Evolutionary conservation across 176 grass and related monocot species (phyloP), one percentile per base, ranked within the genome.

Genomic region (Bolboschoenus planiculmis): DNA sequence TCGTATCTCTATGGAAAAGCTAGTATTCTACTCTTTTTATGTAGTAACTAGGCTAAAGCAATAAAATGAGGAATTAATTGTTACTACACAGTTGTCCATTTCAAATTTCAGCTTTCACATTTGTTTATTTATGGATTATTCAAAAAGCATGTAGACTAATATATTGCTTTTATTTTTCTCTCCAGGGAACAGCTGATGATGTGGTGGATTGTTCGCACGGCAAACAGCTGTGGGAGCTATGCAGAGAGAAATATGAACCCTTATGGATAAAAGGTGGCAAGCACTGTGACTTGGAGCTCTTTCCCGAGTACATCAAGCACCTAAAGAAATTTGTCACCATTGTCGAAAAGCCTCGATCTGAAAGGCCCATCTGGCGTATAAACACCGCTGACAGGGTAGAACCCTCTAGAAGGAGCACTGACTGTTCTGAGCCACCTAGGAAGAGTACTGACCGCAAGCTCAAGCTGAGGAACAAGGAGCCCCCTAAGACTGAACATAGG

Each of bases 141-240:
- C 21, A 65, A 81, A 4, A 53, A 46, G 43, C 10, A 23, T 58
- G 16, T 85, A 56, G 36, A 24, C 24, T 10, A 55, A 46, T 37
- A 66, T 1, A 78, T 58, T 50, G 48, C 47, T 78, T 51, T 83
- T 40, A 56, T 59, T 29, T 62, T 35, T 16, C 66, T 58, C 29
- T 88, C 56, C 78, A 97, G 94, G 94, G 94, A 85, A 94, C 94
- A 73, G 78, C 87, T 81, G 94, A 97, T 84, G 91, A 97, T 82
- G 91, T 97, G 26, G 94, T 97, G 56, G 88, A 97, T 75, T 97
- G 88, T 79, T 97, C 94, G 50, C 94, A 97, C 74, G 94, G 91
- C 14, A 91, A 90, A 75, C 89, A 90, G 40, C 89, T 97, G 20
- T 97, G 91, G 94, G 94, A 94, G 65, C 79, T 94, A 34, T 97